phyloP scores from a whole-genome alignment of 2,329 filamentous ascomycete genomes.

The Colletotrichum shisoi region DNA sequence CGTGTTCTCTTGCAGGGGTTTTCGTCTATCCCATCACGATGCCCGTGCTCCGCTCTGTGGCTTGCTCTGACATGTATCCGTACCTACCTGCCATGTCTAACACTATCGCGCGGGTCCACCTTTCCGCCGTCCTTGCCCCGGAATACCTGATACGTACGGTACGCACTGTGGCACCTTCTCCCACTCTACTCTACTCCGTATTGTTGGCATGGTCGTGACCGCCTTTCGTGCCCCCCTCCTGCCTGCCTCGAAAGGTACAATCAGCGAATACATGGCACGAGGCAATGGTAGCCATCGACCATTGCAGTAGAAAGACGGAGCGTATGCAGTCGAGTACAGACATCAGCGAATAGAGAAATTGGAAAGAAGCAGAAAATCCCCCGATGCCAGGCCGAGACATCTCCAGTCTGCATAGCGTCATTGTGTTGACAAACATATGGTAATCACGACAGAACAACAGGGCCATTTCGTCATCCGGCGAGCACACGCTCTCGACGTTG shows the following conservation, averaged over 20 bases:
- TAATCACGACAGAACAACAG: conserved; percentile 27
- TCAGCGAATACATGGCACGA: neutral
- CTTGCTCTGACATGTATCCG: conserved; percentile 24
- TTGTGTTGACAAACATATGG: conserved; percentile 20
- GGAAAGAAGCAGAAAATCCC: neutral
- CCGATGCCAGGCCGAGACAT: neutral
- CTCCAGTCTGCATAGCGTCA: neutral
- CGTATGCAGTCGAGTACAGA: neutral
- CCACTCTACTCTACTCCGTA: too few relatives aligned
- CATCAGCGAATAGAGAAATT: too few relatives aligned
- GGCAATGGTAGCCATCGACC: neutral
- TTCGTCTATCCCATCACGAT: conserved; percentile 8
- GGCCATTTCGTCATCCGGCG: conserved; percentile 31
- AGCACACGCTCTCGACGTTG: conserved; percentile 4
- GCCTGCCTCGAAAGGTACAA: neutral
- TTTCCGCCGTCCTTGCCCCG: conserved; percentile 18
- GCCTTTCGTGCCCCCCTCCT: conserved; percentile 25
- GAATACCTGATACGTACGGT: neutral
- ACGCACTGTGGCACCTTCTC: conserved; percentile 14
- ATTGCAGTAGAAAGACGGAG: neutral
- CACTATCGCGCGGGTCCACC: conserved; percentile 34
- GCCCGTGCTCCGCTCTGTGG: conserved; percentile 37
- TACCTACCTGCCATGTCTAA: conserved; percentile 37
- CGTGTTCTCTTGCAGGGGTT: conserved; percentile 34
- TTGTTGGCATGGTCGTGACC: conserved; percentile 2